phyloP scores from a whole-genome alignment of 768 basidiomycete genomes.

The Tubosaeta brunneosetosa region DNA sequence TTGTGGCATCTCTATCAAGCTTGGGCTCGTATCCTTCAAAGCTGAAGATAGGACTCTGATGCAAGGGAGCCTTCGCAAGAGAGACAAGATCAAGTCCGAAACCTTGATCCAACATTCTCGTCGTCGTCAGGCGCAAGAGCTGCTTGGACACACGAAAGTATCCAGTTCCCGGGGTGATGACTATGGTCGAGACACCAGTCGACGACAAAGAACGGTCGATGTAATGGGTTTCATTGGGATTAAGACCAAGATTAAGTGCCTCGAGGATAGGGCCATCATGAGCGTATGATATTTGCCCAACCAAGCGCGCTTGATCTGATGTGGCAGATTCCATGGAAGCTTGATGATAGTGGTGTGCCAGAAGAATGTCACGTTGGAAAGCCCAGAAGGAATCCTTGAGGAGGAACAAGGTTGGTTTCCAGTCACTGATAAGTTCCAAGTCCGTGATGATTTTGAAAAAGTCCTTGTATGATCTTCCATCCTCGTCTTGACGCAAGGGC shows the following conservation, averaged over 20 bases:
- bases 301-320: conserved; percentile 54
- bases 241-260: conserved; percentile 87
- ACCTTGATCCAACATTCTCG: conserved; percentile 90
- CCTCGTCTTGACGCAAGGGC: conserved; percentile 70
- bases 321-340: conserved; percentile 47
- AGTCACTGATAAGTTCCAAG: conserved; percentile 80
- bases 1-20: conserved; percentile 45
- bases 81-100: conserved; percentile 85
- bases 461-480: conserved; percentile 85
- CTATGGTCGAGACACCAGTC: conserved; percentile 76
- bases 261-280: conserved; percentile 96
- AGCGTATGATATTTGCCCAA: conserved; percentile 78
- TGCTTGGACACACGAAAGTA: conserved; percentile 91
- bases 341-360: conserved; percentile 86
- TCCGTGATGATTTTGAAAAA: conserved; percentile 96
- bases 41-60: conserved; percentile 90
- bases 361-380: conserved; percentile 86
- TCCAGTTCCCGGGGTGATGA: conserved; percentile 92
- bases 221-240: conserved; percentile 91
- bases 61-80: conserved; percentile 86
- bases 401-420: conserved; percentile 80
- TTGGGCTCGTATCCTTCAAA: conserved; percentile 69
- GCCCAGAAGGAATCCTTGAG: conserved; percentile 88
- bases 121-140: conserved; percentile 86
- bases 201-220: conserved; percentile 90